Percentiles rank a stretch among this genome's conserved stretches.
Conservation (phyloP, 495 filamentous ascomycete species). For the Penicillium alfredii region DNA sequence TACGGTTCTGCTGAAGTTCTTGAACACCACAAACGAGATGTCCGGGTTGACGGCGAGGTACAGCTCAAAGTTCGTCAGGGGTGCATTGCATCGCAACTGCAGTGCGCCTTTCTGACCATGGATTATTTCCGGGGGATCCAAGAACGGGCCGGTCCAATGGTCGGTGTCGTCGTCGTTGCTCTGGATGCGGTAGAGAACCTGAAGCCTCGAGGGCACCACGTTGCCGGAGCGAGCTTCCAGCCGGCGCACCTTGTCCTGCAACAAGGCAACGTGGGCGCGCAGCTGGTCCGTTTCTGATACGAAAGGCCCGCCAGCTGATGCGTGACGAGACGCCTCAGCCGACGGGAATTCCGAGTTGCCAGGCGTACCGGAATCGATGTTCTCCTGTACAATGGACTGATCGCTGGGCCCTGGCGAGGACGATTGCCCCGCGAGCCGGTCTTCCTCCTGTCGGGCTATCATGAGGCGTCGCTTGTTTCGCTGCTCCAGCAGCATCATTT, state of each 20-base stretch:
- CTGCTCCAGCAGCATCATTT: neutral
- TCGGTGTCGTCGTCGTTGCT: neutral
- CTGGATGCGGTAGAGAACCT: constrained; percentile 9
- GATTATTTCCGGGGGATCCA: constrained; percentile 6
- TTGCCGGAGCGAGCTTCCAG: constrained; percentile 1
- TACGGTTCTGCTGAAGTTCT: constrained; percentile 6
- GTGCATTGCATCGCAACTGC: constrained; percentile 10
- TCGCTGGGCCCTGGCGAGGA: too few relatives aligned
- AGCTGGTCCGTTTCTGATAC: constrained; percentile 6
- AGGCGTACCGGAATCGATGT: too few relatives aligned
- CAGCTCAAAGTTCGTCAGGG: constrained; percentile 19
- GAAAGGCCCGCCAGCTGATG: constrained; percentile 1
- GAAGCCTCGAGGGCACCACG: constrained; percentile 1
- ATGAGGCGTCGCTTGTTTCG: too few relatives aligned
- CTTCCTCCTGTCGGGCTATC: too few relatives aligned
- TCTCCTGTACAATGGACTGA: too few relatives aligned
- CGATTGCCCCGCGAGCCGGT: too few relatives aligned
- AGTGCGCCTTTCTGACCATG: neutral
- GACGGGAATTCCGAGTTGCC: too few relatives aligned
- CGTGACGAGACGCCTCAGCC: neutral
- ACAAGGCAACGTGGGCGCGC: constrained; percentile 1
- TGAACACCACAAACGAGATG: constrained; percentile 20
- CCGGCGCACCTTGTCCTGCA: constrained; percentile 5
- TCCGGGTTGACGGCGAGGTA: constrained; percentile 23
- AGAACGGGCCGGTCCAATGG: constrained; percentile 6